Base-by-base conservation (phyloP, 2,329 filamentous ascomycete genomes). In the Tetracladium maxilliforme region DNA sequence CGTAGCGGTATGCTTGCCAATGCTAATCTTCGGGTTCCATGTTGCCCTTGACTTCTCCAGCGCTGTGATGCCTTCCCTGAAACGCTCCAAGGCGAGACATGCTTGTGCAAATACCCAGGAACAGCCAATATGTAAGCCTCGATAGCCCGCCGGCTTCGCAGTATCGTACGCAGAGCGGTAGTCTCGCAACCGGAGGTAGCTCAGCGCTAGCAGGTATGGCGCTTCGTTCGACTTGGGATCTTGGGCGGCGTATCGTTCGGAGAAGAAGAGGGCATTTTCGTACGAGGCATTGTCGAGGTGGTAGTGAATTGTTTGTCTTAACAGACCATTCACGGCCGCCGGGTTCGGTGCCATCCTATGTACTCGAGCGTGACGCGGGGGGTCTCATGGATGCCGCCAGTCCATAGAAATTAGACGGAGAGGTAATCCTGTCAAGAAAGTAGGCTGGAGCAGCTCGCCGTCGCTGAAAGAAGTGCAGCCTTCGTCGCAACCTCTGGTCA, bases 191-290 rank as follows among this genome's bases (percentile, higher is more conserved):
- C 81, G 78, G 25, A 90, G 66, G 50, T 94, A 75, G 44, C 83
- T 92, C 22, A 92, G 69, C 10, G 86, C 72, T 23, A 93, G 60
- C 9, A 98, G 68, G 46, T 92, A 86, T 22, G 72, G 64, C 16
- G 82, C 75, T 51, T 98, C 90, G 30, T 69, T 64, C 12, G 75
- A 80, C 40, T 79, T 73, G 14, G 78, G 70, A 41, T 95, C 87
- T 40, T 87, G 80, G 25, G 83, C 86, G 33, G 73, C 66, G 12
- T 94, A 68, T 35, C 90, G 73, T 43, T 87, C 82, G 31, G 90
- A 80, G 33, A 93, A 82, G 55, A 98, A 98, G 21, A 93, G 72
- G 29, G 90, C 90, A 46, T 92, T 95, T 28, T 86, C 74, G 44
- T 79, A 65, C 19, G 86, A 71, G 43, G 84, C 76, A 47, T 93